phyloP scores from a whole-genome alignment of 352 stramenopile species.

The Phytophthora sansomeana region DNA sequence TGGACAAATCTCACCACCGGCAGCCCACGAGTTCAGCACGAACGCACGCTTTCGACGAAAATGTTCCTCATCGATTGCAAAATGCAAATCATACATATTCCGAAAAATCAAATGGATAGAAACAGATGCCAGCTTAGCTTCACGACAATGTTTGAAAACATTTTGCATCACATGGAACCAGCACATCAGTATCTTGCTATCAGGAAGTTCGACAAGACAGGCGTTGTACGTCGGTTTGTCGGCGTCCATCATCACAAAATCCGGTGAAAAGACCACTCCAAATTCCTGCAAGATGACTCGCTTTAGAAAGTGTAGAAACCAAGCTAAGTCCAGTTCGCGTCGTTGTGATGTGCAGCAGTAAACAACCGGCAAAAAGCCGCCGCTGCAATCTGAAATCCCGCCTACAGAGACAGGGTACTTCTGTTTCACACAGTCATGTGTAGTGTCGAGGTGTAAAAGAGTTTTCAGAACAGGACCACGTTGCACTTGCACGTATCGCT shows the following conservation, averaged over 20 bases:
- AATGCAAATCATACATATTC: not conserved
- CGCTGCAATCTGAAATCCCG: not conserved
- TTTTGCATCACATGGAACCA: constrained; percentile 1
- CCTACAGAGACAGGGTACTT: constrained; percentile 1
- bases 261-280: not conserved
- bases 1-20: not conserved
- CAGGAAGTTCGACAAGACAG: not conserved
- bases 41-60: not conserved
- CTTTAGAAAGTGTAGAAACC: not conserved
- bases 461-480: not conserved
- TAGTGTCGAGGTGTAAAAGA: not conserved
- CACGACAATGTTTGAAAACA: not conserved
- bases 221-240: constrained; percentile 1
- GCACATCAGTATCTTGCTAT: not conserved
- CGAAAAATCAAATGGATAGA: not conserved
- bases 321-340: not conserved
- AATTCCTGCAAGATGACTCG: not conserved
- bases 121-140: not conserved
- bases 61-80: not conserved
- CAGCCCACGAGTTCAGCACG: not conserved
- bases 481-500: not conserved
- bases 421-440: not conserved
- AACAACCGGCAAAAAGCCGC: not conserved
- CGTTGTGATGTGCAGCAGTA: constrained; percentile 5
- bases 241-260: constrained; percentile 7